A percentile compares a stretch with the other conserved stretches of the same genome.
Evolutionary conservation across 1,139 yeast genomes (phyloP).

Genomic region (Scheffersomyces lignicola): DNA sequence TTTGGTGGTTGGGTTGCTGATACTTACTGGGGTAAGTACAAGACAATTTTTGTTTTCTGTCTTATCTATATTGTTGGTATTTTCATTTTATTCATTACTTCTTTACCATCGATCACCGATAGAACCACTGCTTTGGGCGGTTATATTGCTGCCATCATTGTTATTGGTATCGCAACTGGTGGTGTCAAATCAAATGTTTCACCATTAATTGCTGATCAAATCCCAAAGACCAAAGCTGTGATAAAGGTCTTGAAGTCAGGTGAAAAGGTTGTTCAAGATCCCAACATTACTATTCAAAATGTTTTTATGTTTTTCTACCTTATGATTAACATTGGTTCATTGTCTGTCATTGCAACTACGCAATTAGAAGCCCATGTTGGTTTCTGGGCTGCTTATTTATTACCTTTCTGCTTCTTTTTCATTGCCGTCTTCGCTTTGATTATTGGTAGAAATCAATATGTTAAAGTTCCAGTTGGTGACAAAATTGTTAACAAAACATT

Average conservation of each 20-base stretch:
- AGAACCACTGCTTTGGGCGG: slow-evolving; percentile 50
- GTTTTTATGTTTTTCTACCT: slow-evolving; percentile 45
- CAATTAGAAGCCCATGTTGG: slow-evolving; percentile 37
- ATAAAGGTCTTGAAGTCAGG: slow-evolving; percentile 36
- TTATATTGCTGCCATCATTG: slow-evolving; percentile 59
- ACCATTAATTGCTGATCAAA: slow-evolving; percentile 79
- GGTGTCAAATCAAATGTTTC: slow-evolving; percentile 79
- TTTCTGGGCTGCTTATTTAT: slow-evolving; percentile 47
- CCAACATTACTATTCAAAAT: slow-evolving; percentile 41
- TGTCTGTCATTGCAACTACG: slow-evolving; percentile 45
- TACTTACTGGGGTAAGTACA: slow-evolving; percentile 70
- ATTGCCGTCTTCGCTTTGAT: slow-evolving; percentile 57
- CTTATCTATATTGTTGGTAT: slow-evolving; percentile 63
- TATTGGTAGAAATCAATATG: slow-evolving; percentile 57
- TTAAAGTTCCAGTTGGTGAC: slow-evolving; percentile 63
- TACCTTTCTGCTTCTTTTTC: slow-evolving; percentile 69
- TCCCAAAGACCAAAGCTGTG: slow-evolving; percentile 41
- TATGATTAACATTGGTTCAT: slow-evolving; percentile 43
- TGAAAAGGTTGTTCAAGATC: slow-evolving; percentile 41
- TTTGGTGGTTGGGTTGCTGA: slow-evolving; percentile 79
- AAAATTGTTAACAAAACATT: slow-evolving; percentile 60
- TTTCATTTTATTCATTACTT: slow-evolving; percentile 66
- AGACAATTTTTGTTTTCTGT: slow-evolving; percentile 63
- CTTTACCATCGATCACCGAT: slow-evolving; percentile 61
- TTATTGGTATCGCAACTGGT: slow-evolving; percentile 79